Base-by-base conservation (phyloP, 176 grass and related monocot genomes). In the Oryza glaberrima region DNA sequence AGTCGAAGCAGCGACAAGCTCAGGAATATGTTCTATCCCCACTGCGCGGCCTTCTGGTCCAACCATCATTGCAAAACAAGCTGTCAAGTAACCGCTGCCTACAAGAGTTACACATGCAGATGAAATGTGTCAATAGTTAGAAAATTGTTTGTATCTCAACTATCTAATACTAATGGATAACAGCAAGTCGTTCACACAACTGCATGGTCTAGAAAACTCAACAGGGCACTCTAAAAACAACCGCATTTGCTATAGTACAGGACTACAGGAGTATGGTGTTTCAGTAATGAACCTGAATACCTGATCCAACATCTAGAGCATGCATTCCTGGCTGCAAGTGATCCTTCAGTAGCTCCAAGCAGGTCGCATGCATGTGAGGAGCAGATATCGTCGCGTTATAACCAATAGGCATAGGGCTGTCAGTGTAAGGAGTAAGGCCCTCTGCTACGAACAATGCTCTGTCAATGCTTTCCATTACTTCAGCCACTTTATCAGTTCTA, bases 271-370 rank as follows among this genome's bases (percentile, higher is more conserved):
- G 66, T 1, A 86, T 20, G 19, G 6, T 49, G 35, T 2, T 0
- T 73, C 35, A 67, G 67, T 1, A 78, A 78, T 74, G 26, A 0
- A 96, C 94, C 94, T 93, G 94, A 96, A 35, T 0, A 96, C 94
- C 94, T 93, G 94, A 96, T 75, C 94, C 94, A 77, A 96, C 86
- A 87, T 96, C 94, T 41, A 96, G 70, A 77, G 94, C 91, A 87
- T 34, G 86, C 91, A 93, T 96, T 41, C 94, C 91, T 61, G 88
- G 91, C 47, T 91, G 91, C 40, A 96, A 77, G 86, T 93, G 89
- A 47, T 93, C 86, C 84, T 96, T 85, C 71, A 96, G 70, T 35
- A 96, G 64, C 48, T 96, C 94, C 83, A 96, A 83, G 88, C 94
- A 96, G 77, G 90, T 80, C 23, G 86, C 94, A 48, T 96, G 94